A percentile compares a stretch with the other conserved stretches of the same genome.
Conservation (phyloP, 139 green algal species). For the Auxenochlorella pyrenoidosa region DNA sequence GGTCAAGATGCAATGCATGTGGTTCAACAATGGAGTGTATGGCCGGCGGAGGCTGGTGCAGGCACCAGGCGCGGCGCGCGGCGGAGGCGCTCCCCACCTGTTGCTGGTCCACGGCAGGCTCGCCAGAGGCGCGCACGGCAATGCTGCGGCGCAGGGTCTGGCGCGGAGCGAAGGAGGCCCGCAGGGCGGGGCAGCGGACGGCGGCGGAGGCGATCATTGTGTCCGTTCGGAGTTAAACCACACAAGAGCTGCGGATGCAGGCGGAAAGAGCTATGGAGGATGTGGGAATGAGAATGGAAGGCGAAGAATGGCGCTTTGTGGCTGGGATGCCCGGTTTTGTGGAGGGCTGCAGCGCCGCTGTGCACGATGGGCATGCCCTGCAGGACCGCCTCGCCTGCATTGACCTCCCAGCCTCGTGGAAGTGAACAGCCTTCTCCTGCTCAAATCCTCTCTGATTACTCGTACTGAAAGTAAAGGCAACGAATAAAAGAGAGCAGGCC, state of each 20-base stretch:
- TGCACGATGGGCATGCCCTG: neutral
- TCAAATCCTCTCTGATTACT: no score
- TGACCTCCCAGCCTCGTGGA: no score
- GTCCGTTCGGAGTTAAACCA: neutral
- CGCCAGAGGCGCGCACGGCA: neutral
- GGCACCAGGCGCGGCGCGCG: no score
- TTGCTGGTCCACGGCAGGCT: neutral
- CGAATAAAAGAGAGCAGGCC: no score
- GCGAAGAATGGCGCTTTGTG: neutral
- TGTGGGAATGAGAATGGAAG: neutral
- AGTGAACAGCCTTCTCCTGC: no score
- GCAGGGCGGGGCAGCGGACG: neutral
- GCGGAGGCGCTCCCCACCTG: neutral
- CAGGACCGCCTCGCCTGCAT: no score
- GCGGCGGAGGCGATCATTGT: neutral
- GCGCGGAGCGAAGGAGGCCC: neutral
- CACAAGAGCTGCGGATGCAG: neutral
- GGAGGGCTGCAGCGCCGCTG: no score
- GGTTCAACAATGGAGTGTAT: neutral
- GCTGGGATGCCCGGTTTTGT: neutral
- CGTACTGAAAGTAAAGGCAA: no score
- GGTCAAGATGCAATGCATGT: neutral
- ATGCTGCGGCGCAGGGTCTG: neutral
- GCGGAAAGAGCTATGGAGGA: neutral
- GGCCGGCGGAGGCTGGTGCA: no score